Conservation (phyloP, 306 rosid species). For the Rubus parviflorus region DNA sequence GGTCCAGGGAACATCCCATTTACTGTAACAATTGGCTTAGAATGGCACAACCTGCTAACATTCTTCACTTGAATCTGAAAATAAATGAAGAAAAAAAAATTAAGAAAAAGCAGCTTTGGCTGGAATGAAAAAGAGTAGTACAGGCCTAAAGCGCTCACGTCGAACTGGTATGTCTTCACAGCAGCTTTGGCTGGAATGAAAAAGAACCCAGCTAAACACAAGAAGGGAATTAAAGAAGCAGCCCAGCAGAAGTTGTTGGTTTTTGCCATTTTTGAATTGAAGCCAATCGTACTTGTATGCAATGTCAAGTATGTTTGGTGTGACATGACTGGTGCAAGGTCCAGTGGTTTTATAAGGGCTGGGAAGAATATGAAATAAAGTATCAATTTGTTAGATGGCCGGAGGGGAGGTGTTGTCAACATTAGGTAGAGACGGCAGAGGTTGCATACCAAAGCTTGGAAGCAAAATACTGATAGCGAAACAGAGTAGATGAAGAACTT, state of each 20-base stretch:
- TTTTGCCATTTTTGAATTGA: background rate
- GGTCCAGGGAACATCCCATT: conserved; percentile 47
- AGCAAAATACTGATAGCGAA: conserved; percentile 13
- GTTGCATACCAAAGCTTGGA: conserved; percentile 3
- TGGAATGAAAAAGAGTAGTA: background rate
- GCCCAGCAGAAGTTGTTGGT: background rate
- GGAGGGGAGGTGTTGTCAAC: conserved; percentile 11
- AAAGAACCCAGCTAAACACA: background rate
- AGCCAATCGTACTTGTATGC: background rate
- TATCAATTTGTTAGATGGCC: background rate
- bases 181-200: background rate
- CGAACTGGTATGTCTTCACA: background rate
- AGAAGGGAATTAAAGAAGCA: background rate
- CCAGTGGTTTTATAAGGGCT: conserved; percentile 2
- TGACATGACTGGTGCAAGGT: background rate
- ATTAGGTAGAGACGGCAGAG: conserved; percentile 6
- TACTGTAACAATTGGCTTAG: conserved; percentile 37
- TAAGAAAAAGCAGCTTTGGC: background rate
- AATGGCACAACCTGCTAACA: conserved; percentile 38
- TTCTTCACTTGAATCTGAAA: conserved; percentile 37
- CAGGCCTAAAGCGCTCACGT: background rate
- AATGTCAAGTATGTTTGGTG: background rate
- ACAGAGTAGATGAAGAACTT: background rate
- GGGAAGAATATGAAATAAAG: background rate
- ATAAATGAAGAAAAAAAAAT: background rate